Evolutionary conservation across 345 rosid species (phyloP), one percentile per base, ranked within the genome.

Genomic region (Melaleuca quinquenervia): DNA sequence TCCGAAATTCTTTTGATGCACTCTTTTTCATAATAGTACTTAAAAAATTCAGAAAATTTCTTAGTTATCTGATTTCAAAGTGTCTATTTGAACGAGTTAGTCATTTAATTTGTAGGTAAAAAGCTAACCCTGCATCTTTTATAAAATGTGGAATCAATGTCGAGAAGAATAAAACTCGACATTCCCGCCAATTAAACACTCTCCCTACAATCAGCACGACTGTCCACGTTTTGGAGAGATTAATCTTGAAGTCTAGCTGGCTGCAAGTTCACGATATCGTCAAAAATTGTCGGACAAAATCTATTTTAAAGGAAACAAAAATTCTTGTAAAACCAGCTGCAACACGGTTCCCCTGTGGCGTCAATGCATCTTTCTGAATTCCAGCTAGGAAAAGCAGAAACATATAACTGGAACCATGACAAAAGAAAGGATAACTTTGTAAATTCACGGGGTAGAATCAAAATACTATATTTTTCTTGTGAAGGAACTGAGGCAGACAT

Each of bases 401-500:
- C 52, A 82, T 24, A 12, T 82, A 82, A 49, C 24, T 82, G 50
- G 50, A 48, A 24, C 13, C 3, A 24, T 22, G 14, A 14, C n/a
- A 24, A 82, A 80, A 87, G 84, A 53, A 52, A 84, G 94, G 93
- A 89, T 85, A 92, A 85, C 56, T 36, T 84, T 76, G 93, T 91
- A 91, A 91, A 64, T 84, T 74, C 86, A 64, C 22, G 29, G 11
- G 48, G 78, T 36, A 52, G 21, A 84, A 64, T 86, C n/a, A 84
- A 82, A 86, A 85, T 82, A 85, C 85, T 88, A 82, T 85, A 54
- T 58, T 58, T 83, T 82, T 82, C 75, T 32, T 83, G 88, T 55
- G 87, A 83, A 87, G 90, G 58, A 87, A 88, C 85, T 86, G 89
- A 85, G 88, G 89, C 36, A 88, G 89, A 89, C 92, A 91, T 89